These are phyloP conservation scores for Pisolithus thermaeus DNA, from an alignment of 1,284 basidiomycete genomes.

Conservation along the genomic window DNA sequence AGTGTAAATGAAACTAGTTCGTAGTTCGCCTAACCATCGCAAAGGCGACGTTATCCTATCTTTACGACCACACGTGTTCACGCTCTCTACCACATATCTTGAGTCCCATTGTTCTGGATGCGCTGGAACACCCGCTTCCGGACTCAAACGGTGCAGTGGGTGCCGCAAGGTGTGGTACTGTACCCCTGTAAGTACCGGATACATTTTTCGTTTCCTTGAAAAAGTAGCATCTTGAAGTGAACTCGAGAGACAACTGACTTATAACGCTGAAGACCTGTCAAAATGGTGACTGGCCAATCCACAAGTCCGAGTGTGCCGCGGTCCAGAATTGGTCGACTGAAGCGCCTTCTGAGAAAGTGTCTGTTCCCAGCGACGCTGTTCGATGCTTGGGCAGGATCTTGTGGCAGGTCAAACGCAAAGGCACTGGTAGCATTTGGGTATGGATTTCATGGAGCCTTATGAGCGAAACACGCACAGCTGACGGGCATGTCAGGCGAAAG, in stretches of 20 bases:
- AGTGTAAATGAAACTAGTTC: conserved; percentile 3
- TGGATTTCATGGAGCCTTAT: conserved; percentile 6
- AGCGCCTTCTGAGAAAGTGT: conserved; percentile 41
- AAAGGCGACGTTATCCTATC: conserved; percentile 58
- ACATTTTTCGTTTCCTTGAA: conserved; percentile 6
- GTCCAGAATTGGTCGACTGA: conserved; percentile 51
- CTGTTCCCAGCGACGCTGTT: conserved; percentile 66
- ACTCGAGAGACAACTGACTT: not conserved
- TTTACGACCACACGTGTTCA: conserved; percentile 54
- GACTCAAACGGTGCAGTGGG: conserved; percentile 61
- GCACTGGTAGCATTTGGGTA: conserved; percentile 57
- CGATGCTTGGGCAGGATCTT: conserved; percentile 72
- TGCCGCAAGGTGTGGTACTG: conserved; percentile 75
- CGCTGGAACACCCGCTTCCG: conserved; percentile 32
- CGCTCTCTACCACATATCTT: conserved; percentile 63
- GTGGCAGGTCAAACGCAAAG: conserved; percentile 58
- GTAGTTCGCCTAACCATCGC: conserved; percentile 2
- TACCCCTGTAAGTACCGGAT: conserved; percentile 43
- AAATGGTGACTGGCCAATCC: conserved; percentile 67
- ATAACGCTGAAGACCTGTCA: conserved; percentile 59
- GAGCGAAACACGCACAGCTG: not conserved
- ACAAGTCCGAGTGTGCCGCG: conserved; percentile 74
- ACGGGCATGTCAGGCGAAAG: conserved; percentile 43
- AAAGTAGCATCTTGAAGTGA: not conserved
- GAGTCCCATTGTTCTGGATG: conserved; percentile 66